phyloP scores from a whole-genome alignment of 768 basidiomycete genomes.

The Boletus edulis region DNA sequence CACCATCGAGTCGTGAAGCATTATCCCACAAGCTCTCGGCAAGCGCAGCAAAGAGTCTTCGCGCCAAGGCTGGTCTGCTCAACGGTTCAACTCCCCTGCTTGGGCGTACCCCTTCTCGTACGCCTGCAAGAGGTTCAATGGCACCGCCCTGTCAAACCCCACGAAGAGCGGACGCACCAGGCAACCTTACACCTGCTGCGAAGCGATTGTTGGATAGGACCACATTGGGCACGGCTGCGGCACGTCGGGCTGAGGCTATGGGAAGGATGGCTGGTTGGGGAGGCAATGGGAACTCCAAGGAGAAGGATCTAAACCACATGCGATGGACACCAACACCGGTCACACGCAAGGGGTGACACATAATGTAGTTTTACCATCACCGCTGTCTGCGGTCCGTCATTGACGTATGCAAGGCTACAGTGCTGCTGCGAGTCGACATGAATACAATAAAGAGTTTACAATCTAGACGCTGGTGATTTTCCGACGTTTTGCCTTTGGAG shows the following conservation, averaged over 20 bases:
- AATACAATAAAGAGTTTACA: slow-evolving; percentile 9
- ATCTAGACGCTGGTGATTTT: slow-evolving; percentile 42
- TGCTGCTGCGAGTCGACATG: slow-evolving; percentile 3
- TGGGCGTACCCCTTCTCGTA: slow-evolving; percentile 34
- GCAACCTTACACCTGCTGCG: slow-evolving; percentile 85
- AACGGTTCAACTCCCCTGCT: slow-evolving; percentile 34
- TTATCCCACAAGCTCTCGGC: slow-evolving; percentile 80
- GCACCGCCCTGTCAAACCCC: slow-evolving; percentile 81
- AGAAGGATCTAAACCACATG: slow-evolving; percentile 61
- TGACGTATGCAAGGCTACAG: slow-evolving; percentile 11
- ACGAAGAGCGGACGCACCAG: slow-evolving; percentile 65
- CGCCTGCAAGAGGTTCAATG: slow-evolving; percentile 52
- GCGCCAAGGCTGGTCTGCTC: slow-evolving; percentile 69
- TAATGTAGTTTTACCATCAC: slow-evolving; percentile 1
- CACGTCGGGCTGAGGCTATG: slow-evolving; percentile 68
- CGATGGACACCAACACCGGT: slow-evolving; percentile 81
- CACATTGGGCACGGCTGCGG: slow-evolving; percentile 60
- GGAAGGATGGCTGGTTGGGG: slow-evolving; percentile 58
- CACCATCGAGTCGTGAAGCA: slow-evolving; percentile 75
- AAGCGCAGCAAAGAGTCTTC: slow-evolving; percentile 77
- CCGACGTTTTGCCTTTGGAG: slow-evolving; percentile 57
- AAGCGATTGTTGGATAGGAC: slow-evolving; percentile 71
- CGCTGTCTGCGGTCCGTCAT: neutral
- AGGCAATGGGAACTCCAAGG: slow-evolving; percentile 40
- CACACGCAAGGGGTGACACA: slow-evolving; percentile 32